These are phyloP conservation scores for Microdochium trichocladiopsis DNA, from an alignment of 2,329 filamentous ascomycete species.

Conservation along the genomic window DNA sequence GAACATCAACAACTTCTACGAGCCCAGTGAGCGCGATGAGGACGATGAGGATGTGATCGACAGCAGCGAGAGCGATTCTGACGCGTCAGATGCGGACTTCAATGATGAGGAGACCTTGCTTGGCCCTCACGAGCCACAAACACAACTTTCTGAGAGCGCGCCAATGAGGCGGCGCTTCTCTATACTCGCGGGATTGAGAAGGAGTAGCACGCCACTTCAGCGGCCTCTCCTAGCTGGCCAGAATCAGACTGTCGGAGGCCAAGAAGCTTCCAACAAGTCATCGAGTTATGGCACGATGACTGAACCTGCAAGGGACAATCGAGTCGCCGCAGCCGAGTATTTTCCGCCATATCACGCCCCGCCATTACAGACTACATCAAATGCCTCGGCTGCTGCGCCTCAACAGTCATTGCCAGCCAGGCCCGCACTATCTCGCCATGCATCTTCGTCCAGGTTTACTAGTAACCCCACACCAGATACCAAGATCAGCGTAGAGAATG, in stretches of 20 bases:
- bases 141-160: conserved; percentile 2
- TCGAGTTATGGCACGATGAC: conserved; percentile 17
- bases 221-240: neutral
- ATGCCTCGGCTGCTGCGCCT: neutral
- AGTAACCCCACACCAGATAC: conserved; percentile 68
- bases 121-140: conserved; percentile 8
- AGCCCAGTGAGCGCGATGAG: neutral
- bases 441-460: conserved; percentile 57
- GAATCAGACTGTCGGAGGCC: neutral
- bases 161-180: neutral
- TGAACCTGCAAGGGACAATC: conserved; percentile 1
- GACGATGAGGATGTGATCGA: conserved; percentile 2
- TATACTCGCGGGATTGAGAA: neutral
- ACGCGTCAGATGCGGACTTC: conserved; percentile 21
- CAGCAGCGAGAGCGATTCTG: conserved; percentile 10
- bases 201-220: neutral
- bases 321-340: conserved; percentile 1
- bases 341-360: neutral
- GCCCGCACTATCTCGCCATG: conserved; percentile 43
- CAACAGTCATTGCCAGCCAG: conserved; percentile 20
- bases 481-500: conserved; percentile 57
- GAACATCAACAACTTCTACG: neutral
- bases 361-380: neutral
- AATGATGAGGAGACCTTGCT: conserved; percentile 30
- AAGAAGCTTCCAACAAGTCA: neutral